phyloP scores from a whole-genome alignment of 176 grass and related monocot species.

The Ensete ventricosum region DNA sequence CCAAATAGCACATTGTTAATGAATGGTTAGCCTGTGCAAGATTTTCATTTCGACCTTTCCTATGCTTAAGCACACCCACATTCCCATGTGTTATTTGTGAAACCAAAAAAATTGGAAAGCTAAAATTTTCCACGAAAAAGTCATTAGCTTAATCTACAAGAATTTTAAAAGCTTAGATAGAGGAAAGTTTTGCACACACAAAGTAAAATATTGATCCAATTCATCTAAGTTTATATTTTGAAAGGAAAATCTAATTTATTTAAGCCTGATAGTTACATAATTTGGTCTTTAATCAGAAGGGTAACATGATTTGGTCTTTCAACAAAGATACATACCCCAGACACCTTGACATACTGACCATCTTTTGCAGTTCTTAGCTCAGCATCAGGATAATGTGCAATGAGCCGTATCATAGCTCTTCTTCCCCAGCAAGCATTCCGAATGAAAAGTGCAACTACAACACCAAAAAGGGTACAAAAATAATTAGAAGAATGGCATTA shows the following conservation, averaged over 20 bases:
- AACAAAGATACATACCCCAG: constrained; percentile 57
- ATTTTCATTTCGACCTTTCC: too few relatives aligned
- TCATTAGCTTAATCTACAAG: too few relatives aligned
- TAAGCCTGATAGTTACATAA: not conserved
- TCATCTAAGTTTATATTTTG: not conserved
- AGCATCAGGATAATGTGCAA: constrained; percentile 60
- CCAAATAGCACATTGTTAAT: not conserved
- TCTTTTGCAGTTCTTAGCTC: constrained; percentile 85
- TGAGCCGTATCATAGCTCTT: constrained; percentile 42
- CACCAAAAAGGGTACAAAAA: constrained; percentile 41
- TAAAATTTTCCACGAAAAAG: too few relatives aligned
- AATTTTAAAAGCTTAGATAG: not conserved
- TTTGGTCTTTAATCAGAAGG: not conserved
- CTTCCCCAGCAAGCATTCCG: constrained; percentile 63
- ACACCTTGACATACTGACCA: constrained; percentile 83
- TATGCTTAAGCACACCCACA: too few relatives aligned
- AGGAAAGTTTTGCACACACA: not conserved
- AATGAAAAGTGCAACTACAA: constrained; percentile 44
- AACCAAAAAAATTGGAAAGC: too few relatives aligned
- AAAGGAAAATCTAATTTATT: not conserved
- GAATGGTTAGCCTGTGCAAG: too few relatives aligned
- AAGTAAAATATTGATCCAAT: not conserved
- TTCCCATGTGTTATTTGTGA: too few relatives aligned
- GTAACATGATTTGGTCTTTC: not conserved
- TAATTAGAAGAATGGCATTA: constrained; percentile 44